These are phyloP conservation scores for Selaginella moellendorffii DNA, from an alignment of 75 land plant species.

Conservation along the genomic window DNA sequence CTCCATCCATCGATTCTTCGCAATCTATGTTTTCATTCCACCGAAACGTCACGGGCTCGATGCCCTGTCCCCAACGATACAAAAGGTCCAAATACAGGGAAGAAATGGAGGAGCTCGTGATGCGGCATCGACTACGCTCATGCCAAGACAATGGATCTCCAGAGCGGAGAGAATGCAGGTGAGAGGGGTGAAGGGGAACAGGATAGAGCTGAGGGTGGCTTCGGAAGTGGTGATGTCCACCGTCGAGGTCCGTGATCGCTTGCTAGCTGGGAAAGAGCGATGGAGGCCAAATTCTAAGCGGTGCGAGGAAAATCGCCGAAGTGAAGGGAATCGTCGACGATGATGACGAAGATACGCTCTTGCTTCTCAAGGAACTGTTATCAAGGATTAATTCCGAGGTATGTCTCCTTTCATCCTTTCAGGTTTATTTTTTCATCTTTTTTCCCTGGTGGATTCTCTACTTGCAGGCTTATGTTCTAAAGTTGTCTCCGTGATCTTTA, in stretches of 20 bases:
- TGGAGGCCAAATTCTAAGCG: background rate
- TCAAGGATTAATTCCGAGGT: background rate
- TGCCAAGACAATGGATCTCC: conserved; percentile 51
- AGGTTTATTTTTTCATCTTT: too few species aligned
- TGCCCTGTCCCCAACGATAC: too few species aligned
- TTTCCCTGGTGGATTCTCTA: background rate
- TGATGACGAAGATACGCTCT: background rate
- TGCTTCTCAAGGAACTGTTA: background rate
- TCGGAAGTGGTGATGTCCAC: background rate
- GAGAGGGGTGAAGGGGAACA: conserved; percentile 4
- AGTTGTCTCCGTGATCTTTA: background rate
- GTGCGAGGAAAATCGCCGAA: background rate
- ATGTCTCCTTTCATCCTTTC: too few species aligned
- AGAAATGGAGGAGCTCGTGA: background rate
- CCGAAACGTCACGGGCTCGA: too few species aligned
- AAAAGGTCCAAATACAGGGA: too few species aligned
- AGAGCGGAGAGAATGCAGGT: conserved; percentile 44
- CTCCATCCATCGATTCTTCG: too few species aligned
- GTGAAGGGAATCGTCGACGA: background rate
- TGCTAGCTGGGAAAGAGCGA: background rate
- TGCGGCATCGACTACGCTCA: background rate
- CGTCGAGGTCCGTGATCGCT: background rate
- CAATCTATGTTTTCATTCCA: too few species aligned
- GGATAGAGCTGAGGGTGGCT: background rate
- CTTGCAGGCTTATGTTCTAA: background rate